Evolutionary conservation across 768 basidiomycete genomes (phyloP), one percentile per base, ranked within the genome.

Genomic region (Mycena galericulata): DNA sequence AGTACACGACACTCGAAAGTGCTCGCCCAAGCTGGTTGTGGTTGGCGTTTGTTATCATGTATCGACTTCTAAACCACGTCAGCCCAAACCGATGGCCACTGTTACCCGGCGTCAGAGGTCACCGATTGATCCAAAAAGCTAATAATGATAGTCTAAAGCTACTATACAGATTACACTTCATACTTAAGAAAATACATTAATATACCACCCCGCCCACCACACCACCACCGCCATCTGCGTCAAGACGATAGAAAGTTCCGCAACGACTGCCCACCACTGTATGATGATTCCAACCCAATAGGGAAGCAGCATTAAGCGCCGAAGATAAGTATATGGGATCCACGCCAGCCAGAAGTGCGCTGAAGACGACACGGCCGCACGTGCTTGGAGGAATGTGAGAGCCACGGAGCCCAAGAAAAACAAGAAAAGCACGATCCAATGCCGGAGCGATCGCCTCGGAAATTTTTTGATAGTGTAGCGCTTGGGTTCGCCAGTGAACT

Each of bases 141-240:
- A 54, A 67, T 61, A 57, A 67, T 43, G 36, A 60, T 67, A 47
- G 4, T 41, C 40, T 46, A 17, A 43, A 67, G 27, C 50, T n/a
- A 50, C 22, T 50, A 55, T 61, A 61, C 41, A 55, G 61, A 47
- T 36, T 36, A 36, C 14, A 46, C 49, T 53, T 61, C 38, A 60
- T 62, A 49, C 38, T 57, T 62, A 70, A 54, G 68, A 54, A 51
- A 83, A 75, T 67, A 93, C 70, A 45, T 86, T 86, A 46, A 92
- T 75, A 29, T 82, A 82, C 92, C 93, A 94, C 27, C 91, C 92
- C 62, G 87, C 74, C 93, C 93, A 94, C 92, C 93, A 94, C 11
- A 83, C 73, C 45, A 89, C 79, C 24, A 91, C 86, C 5, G 84
- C 88, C 43, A 89, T 46, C 75, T 93, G 85, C 65, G 88, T 80